Base-by-base conservation (phyloP, 2,329 filamentous ascomycete genomes). In the Dryadomyces quercivorus region DNA sequence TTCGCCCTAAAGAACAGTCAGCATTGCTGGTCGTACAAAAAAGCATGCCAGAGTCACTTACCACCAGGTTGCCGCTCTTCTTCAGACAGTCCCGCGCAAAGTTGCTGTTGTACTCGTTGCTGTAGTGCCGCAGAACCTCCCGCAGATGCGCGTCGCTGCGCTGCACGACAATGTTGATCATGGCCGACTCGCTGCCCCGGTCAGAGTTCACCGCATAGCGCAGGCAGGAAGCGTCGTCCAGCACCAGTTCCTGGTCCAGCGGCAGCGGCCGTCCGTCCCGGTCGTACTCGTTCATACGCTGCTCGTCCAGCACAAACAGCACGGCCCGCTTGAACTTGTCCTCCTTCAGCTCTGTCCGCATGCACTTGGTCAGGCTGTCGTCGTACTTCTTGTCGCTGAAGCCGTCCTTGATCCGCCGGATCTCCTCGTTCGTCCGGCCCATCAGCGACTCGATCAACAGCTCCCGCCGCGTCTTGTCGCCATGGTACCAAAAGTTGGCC, bases 401-500 rank as follows among this genome's bases (percentile, higher is more conserved):
- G 0, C 84, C 80, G 18, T 87, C 82, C 69, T 95, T 95, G 74
- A 98, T 96, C 57, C 78, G 76, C 12, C 80, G 77, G 58, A 97
- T 88, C 64, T 97, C 93, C n/a, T 80, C 75, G 67, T 96, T 96
- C 31, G 83, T 82, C 6, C 91, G 82, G 0, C 93, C 93, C 82
- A 96, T 95, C 20, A 98, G 77, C 6, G 84, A 82, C 69, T 98
- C 93, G 62, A 97, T 96, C 53, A 98, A 78, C 40, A 98, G 76
- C 68, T 97, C 92, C 6, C 91, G 82, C 2, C 89, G 80, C 8
- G 84, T 88, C 63, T 85, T 87, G 67, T 92, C 86, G 42, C 85
- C 84, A 65, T 96, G 92, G 70, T 96, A 97, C 84, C 90, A 97
- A 69, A 89, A 95, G 67, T 96, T 97, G 57, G 92, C 90, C 91